phyloP scores from a whole-genome alignment of 2,329 filamentous ascomycete species.

The Beauveria medogensis region DNA sequence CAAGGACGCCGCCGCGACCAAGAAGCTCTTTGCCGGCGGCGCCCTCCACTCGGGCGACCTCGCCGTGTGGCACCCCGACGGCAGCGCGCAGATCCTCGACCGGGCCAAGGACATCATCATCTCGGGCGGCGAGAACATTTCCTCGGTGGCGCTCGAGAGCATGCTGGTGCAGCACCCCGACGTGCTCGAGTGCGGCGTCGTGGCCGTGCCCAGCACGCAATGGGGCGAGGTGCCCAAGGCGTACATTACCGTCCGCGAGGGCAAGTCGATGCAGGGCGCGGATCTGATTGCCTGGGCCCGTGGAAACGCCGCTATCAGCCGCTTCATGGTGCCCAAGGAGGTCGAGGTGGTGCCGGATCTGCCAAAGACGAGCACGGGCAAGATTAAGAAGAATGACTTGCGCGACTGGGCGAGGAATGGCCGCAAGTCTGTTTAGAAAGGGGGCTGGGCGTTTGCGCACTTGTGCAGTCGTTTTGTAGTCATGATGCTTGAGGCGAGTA shows the following conservation, averaged over 20 bases:
- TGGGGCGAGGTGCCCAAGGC: conserved; percentile 98
- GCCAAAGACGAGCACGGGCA: conserved; percentile 95
- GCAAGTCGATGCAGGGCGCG: conserved; percentile 38
- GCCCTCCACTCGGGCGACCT: conserved; percentile 85
- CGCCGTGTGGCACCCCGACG: conserved; percentile 87
- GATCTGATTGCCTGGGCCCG: conserved; percentile 84
- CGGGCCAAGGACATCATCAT: conserved; percentile 98
- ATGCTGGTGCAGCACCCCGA: conserved; percentile 84
- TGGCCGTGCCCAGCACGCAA: conserved; percentile 76
- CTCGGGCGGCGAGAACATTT: conserved; percentile 94
- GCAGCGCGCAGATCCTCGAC: conserved; percentile 85
- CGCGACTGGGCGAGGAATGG: conserved; percentile 66
- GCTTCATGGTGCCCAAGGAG: conserved; percentile 76
- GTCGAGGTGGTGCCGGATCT: conserved; percentile 77
- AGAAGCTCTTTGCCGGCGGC: conserved; percentile 79
- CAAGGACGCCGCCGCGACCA: conserved; percentile 78
- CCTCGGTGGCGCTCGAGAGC: conserved; percentile 81
- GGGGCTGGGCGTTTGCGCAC: neutral
- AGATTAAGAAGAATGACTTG: conserved; percentile 90
- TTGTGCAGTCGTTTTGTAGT: neutral
- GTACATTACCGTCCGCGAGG: conserved; percentile 72
- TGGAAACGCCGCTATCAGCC: conserved; percentile 69
- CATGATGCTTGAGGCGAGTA: neutral
- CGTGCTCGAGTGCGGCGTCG: conserved; percentile 85
- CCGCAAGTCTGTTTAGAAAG: neutral